Conservation (phyloP, 257 asterid species). For the Nyctanthes arbortristis region DNA sequence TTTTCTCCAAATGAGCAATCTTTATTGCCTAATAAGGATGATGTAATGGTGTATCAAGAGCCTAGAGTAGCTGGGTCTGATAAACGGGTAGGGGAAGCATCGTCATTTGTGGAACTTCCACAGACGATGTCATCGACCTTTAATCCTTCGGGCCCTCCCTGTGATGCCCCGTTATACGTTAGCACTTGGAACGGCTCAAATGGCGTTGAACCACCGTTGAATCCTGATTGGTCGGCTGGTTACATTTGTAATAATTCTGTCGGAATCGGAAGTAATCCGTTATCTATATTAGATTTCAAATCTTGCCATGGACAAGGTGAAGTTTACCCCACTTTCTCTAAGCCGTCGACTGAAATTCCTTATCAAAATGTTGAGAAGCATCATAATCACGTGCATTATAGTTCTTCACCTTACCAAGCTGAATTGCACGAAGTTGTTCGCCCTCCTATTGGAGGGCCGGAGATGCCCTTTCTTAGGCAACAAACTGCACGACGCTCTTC, state of each 20-base stretch:
- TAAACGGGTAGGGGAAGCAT: conserved; percentile 2
- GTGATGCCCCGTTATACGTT: conserved; percentile 29
- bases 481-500: conserved; percentile 22
- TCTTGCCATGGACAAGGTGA: conserved; percentile 33
- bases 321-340: conserved; percentile 19
- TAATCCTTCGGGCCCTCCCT: conserved; percentile 10
- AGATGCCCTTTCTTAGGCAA: conserved; percentile 29
- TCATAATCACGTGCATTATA: conserved; percentile 8
- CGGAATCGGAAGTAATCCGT: conserved; percentile 24
- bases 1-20: conserved; percentile 24
- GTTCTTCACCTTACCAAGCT: conserved; percentile 36
- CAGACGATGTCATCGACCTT: background rate
- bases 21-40: conserved; percentile 18
- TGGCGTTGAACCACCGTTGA: conserved; percentile 15
- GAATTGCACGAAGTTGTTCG: conserved; percentile 45
- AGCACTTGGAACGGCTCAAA: conserved; percentile 35
- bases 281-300: conserved; percentile 29
- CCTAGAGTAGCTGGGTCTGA: background rate
- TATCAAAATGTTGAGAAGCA: conserved; percentile 4
- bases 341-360: conserved; percentile 24
- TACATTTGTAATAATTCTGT: no score
- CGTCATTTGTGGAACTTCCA: background rate
- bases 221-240: conserved; percentile 25
- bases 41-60: conserved; percentile 23
- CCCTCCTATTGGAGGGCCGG: conserved; percentile 30